Base-by-base conservation (phyloP, 2,329 filamentous ascomycete genomes). In the Pseudopithomyces maydicus region DNA sequence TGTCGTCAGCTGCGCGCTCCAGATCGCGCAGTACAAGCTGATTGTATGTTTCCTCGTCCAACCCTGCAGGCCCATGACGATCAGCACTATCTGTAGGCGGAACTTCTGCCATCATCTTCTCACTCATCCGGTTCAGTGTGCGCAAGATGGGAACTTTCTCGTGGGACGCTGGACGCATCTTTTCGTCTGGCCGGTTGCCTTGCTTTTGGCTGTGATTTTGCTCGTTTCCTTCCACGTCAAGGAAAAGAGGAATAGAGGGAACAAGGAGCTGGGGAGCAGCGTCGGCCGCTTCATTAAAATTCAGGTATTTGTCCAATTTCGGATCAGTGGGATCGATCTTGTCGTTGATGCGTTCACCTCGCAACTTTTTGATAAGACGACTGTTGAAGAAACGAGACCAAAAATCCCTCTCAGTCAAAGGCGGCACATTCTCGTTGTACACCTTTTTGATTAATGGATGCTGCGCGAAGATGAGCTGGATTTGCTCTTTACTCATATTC, bases 351-450 rank as follows among this genome's bases (percentile, higher is more conserved):
- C 91, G 90, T 77, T 98, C 92, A 36, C 96, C 95, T 55, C 93
- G 91, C 54, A 99, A 80, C 71, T 92, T 94, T 78, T 97, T 97
- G 63, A 92, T 92, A 8, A 99, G 80, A 55, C 90, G 86, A 75
- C 92, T 97, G 59, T 93, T 86, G 74, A 99, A 98, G 78, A 99
- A 99, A 14, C 91, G 85, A 6, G 90, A 90, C 93, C 94, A 99
- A 73, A 99, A 99, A 48, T 91, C 87, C 54, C 83, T 82, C 68
- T 96, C 91, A 23, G 84, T 87, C 38, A 96, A 77, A 5, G 91
- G 92, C 0, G 74, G 74, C 3, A 97, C 92, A 63, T 93, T 92
- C 71, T 97, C 93, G 71, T 98, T 92, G 76, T 97, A 98, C 6
- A 96, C 90, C 19, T 88, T 87, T 73, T 91, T 90, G 57, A 99